phyloP scores from a whole-genome alignment of 192 early-diverging fungal species.

The Umbelopsis sp. region DNA sequence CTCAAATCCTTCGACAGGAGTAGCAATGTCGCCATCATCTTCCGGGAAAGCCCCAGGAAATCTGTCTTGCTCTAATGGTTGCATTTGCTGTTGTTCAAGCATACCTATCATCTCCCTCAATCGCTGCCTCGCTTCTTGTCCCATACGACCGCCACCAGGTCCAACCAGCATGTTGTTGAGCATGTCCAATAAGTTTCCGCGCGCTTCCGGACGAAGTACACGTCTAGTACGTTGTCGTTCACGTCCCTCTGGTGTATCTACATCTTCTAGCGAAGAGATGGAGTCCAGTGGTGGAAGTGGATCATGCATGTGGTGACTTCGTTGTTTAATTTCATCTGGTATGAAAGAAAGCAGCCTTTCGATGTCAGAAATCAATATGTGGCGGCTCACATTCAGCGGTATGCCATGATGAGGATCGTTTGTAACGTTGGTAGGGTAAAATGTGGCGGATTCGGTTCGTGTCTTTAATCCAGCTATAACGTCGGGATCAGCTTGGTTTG shows the following conservation, averaged over 20 bases:
- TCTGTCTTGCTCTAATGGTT: constrained; percentile 15
- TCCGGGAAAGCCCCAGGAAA: constrained; percentile 41
- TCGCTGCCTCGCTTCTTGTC: constrained; percentile 11
- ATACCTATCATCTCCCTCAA: constrained; percentile 34
- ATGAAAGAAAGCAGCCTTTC: constrained; percentile 50
- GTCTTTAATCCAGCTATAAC: constrained; percentile 24
- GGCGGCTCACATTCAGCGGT: constrained; percentile 33
- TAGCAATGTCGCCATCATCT: neutral
- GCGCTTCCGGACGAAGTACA: constrained; percentile 25
- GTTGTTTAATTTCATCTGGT: constrained; percentile 48
- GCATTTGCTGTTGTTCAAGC: constrained; percentile 34
- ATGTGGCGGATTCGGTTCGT: neutral
- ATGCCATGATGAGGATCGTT: constrained; percentile 13
- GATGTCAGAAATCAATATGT: constrained; percentile 52
- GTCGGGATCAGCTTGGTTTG: neutral
- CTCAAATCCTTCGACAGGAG: constrained; percentile 3
- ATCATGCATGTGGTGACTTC: constrained; percentile 62
- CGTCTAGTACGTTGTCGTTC: constrained; percentile 32
- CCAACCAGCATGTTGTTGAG: constrained; percentile 29
- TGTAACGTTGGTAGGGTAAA: neutral
- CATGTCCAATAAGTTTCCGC: constrained; percentile 31
- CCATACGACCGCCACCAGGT: constrained; percentile 18
- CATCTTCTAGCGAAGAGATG: constrained; percentile 31
- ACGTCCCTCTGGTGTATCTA: constrained; percentile 29
- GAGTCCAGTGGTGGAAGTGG: constrained; percentile 66